Evolutionary conservation across 306 rosid genomes (phyloP).

Genomic region (Castanopsis chinensis): DNA sequence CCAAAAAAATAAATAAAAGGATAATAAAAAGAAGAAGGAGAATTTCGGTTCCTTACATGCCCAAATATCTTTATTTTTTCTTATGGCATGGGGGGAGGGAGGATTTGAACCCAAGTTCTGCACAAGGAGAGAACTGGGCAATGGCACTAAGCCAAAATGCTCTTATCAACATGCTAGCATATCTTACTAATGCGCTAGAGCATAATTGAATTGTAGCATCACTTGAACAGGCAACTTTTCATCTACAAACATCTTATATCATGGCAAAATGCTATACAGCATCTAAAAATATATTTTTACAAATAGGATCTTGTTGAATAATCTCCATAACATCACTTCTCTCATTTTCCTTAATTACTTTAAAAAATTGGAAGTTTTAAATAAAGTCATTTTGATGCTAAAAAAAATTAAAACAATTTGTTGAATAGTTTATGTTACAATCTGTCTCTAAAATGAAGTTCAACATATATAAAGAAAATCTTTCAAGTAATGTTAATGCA

Average conservation of each 20-base stretch:
- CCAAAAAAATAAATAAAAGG: too few species aligned
- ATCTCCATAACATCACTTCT: too few species aligned
- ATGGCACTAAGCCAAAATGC: too few species aligned
- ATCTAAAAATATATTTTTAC: neutral
- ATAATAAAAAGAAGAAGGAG: neutral
- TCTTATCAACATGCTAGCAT: too few species aligned
- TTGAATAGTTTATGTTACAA: neutral
- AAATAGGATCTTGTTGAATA: neutral
- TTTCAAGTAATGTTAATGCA: conserved; percentile 6
- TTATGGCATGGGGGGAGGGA: too few species aligned
- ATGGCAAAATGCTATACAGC: neutral
- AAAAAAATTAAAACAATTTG: neutral
- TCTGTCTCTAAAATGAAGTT: neutral
- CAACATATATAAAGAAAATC: neutral
- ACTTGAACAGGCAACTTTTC: neutral
- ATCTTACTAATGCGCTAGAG: neutral
- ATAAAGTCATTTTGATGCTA: neutral
- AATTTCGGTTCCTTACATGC: neutral
- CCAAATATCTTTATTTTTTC: too few species aligned
- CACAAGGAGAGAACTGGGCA: too few species aligned
- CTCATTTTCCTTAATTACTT: too few species aligned
- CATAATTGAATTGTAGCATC: neutral
- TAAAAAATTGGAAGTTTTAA: too few species aligned
- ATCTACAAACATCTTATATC: neutral
- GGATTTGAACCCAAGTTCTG: too few species aligned